Conservation (phyloP, 1,139 yeast genomes). For the Nakaseomyces nivariensis region DNA sequence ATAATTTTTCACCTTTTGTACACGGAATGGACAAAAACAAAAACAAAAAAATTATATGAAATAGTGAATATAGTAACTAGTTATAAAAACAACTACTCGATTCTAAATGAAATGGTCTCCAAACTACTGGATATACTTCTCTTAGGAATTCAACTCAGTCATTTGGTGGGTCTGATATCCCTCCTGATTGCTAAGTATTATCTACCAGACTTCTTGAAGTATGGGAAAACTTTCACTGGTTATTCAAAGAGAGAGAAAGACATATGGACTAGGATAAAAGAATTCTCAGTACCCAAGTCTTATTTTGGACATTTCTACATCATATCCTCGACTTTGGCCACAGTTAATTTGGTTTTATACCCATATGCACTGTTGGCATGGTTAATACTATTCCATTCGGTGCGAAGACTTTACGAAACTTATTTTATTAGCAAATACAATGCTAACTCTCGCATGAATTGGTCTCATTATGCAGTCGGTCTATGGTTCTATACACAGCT, state of each 20-base stretch:
- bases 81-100: no score
- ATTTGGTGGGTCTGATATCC: constrained; percentile 15
- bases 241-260: constrained; percentile 6
- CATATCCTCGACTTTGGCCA: constrained; percentile 15
- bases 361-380: constrained; percentile 21
- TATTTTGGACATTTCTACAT: constrained; percentile 33
- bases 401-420: constrained; percentile 57
- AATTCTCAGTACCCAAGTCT: constrained; percentile 37
- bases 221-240: constrained; percentile 33
- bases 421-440: constrained; percentile 40
- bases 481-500: constrained; percentile 47
- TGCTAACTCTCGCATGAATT: constrained; percentile 49
- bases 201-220: constrained; percentile 28
- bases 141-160: not conserved
- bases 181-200: constrained; percentile 20
- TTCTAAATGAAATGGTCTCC: not conserved
- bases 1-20: not conserved
- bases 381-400: constrained; percentile 45
- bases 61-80: no score
- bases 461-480: constrained; percentile 71
- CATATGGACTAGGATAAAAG: constrained; percentile 14
- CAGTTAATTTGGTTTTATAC: constrained; percentile 8
- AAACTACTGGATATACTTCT: not conserved
- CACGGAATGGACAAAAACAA: not conserved
- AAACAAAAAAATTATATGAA: not conserved